phyloP scores from a whole-genome alignment of 441 rosid genomes.

The Iberis amara region DNA sequence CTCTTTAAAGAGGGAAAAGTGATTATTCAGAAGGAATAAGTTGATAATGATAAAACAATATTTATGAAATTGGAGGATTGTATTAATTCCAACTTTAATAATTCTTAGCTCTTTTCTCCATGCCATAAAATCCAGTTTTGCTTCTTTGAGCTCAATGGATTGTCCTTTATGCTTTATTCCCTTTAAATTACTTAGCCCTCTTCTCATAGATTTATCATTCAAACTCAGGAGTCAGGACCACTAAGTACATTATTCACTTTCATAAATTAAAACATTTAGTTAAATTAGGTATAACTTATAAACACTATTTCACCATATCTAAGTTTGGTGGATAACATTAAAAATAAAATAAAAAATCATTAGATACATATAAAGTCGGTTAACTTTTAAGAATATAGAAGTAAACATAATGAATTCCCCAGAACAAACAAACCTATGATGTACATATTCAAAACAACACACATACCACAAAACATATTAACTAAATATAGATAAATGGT shows the following conservation, averaged over 20 bases:
- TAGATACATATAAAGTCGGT: too few species aligned
- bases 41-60: constrained; percentile 23
- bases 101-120: constrained; percentile 23
- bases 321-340: too few species aligned
- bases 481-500: constrained; percentile 13
- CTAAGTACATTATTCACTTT: too few species aligned
- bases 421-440: constrained; percentile 9
- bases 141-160: constrained; percentile 16
- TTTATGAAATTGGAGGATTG: constrained; percentile 10
- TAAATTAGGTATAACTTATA: too few species aligned
- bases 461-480: neutral
- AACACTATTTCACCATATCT: too few species aligned
- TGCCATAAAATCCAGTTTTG: too few species aligned
- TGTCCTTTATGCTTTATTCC: constrained; percentile 26
- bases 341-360: too few species aligned
- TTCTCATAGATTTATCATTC: too few species aligned
- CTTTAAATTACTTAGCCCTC: too few species aligned
- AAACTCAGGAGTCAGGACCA: too few species aligned
- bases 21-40: constrained; percentile 26
- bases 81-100: constrained; percentile 21
- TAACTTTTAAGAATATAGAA: neutral
- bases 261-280: too few species aligned
- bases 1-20: neutral
- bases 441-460: constrained; percentile 23
- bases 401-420: constrained; percentile 7